phyloP scores from a whole-genome alignment of 2,329 filamentous ascomycete species.

The Cladosporium austrohemisphaericum region DNA sequence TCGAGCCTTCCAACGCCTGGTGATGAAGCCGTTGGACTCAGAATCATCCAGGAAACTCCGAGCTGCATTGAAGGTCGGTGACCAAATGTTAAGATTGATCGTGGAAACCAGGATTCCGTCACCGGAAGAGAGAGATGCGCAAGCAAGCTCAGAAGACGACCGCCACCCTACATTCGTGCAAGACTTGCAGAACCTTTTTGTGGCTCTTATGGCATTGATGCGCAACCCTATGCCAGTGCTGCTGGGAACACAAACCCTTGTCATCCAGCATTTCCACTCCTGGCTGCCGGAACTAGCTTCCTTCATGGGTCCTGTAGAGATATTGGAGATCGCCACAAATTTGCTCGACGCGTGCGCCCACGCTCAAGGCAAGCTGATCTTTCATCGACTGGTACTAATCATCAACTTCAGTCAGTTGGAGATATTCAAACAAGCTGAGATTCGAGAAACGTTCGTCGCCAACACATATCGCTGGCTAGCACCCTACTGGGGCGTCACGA shows the following conservation, averaged over 20 bases:
- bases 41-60: conserved; percentile 80
- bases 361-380: conserved; percentile 83
- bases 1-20: conserved; percentile 76
- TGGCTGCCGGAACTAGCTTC: conserved; percentile 90
- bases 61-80: conserved; percentile 90
- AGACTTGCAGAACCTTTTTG: conserved; percentile 83
- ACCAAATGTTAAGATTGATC: conserved; percentile 91
- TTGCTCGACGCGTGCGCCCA: conserved; percentile 87
- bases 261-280: conserved; percentile 93
- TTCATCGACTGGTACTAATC: conserved; percentile 90
- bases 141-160: conserved; percentile 61
- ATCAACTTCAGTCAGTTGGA: conserved; percentile 83
- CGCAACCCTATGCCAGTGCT: conserved; percentile 77
- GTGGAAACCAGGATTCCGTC: conserved; percentile 79
- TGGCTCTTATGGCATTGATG: conserved; percentile 85
- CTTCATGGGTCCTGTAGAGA: conserved; percentile 75
- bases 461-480: conserved; percentile 88
- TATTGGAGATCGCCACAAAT: conserved; percentile 84
- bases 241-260: conserved; percentile 88
- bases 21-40: conserved; percentile 77
- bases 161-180: conserved; percentile 69
- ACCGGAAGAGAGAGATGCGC: conserved; percentile 2
- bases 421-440: conserved; percentile 74
- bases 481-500: conserved; percentile 82
- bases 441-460: conserved; percentile 51